Percentiles rank a stretch among this genome's conserved stretches.
These are phyloP conservation scores for Lactarius trivialis DNA, from an alignment of 768 basidiomycete species.

Conservation along the genomic window DNA sequence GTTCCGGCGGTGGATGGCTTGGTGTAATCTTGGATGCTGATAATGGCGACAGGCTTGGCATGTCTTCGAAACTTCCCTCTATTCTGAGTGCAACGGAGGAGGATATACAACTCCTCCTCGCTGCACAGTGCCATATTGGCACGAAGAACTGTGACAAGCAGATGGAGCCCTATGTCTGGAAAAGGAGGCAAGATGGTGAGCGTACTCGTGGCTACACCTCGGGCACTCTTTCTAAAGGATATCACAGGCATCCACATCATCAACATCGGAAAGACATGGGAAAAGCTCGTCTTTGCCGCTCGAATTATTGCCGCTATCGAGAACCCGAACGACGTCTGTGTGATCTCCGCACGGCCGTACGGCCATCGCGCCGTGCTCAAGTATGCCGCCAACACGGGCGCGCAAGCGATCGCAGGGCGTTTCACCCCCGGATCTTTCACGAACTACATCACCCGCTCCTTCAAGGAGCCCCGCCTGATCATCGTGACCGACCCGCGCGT, in stretches of 20 bases:
- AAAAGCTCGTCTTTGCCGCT: slow-evolving; percentile 97
- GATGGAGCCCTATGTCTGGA: slow-evolving; percentile 98
- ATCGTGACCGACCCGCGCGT: slow-evolving; percentile 98
- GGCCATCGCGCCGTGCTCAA: slow-evolving; percentile 99
- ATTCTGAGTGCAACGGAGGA: slow-evolving; percentile 92
- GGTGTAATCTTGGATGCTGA: slow-evolving; percentile 32
- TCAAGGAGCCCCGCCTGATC: slow-evolving; percentile 99
- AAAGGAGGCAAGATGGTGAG: slow-evolving; percentile 90
- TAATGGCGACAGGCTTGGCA: slow-evolving; percentile 32
- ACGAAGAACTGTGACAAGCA: slow-evolving; percentile 99
- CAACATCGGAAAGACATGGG: slow-evolving; percentile 99
- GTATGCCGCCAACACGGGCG: slow-evolving; percentile 96
- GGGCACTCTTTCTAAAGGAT: slow-evolving; percentile 12
- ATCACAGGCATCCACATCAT: slow-evolving; percentile 84
- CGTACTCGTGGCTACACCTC: slow-evolving; percentile 6
- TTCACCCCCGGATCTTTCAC: slow-evolving; percentile 99
- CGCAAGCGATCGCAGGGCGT: slow-evolving; percentile 97
- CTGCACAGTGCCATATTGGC: slow-evolving; percentile 95
- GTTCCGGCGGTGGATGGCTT: slow-evolving; percentile 34
- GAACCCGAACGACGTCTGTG: slow-evolving; percentile 97
- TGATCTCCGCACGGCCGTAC: slow-evolving; percentile 97
- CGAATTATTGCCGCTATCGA: slow-evolving; percentile 96
- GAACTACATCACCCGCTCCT: slow-evolving; percentile 99
- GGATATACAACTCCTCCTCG: slow-evolving; percentile 91
- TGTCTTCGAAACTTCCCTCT: slow-evolving; percentile 90